Evolutionary conservation across 352 stramenopile species (phyloP).

Genomic region (Hyaloperonospora arabidopsidis): DNA sequence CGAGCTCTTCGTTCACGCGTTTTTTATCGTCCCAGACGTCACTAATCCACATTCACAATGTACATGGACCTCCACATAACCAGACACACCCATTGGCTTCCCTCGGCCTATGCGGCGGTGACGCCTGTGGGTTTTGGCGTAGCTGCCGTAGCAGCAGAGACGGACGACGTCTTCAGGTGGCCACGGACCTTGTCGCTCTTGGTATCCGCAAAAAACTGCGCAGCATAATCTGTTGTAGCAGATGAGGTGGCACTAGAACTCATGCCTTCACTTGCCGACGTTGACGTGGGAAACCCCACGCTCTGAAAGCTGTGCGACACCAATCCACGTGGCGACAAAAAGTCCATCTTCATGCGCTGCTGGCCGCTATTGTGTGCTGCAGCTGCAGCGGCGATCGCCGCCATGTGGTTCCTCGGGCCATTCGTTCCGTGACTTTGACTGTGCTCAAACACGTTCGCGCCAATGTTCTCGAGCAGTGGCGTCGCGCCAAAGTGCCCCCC

Average conservation of each 20-base stretch:
- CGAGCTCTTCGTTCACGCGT: constrained; percentile 12
- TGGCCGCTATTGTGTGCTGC: constrained; percentile 15
- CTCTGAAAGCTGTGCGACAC: constrained; percentile 33
- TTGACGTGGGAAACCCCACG: constrained; percentile 26
- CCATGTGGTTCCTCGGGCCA: constrained; percentile 17
- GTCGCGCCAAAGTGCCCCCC: constrained; percentile 34
- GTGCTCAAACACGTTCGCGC: constrained; percentile 55
- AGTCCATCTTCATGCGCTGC: constrained; percentile 60
- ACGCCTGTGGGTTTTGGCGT: constrained; percentile 41
- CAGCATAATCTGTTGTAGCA: constrained; percentile 44
- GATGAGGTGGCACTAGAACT: constrained; percentile 4
- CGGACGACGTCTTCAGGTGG: constrained; percentile 29
- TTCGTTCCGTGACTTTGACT: constrained; percentile 20
- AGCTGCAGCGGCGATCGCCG: constrained; percentile 23
- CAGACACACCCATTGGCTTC: constrained; percentile 12
- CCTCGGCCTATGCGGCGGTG: constrained; percentile 30
- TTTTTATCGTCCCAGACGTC: constrained; percentile 2
- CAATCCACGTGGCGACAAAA: constrained; percentile 25
- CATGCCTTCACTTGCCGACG: constrained; percentile 15
- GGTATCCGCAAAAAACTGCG: constrained; percentile 59
- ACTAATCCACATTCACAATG: constrained; percentile 6
- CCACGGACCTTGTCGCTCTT: constrained; percentile 41
- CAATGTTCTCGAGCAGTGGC: constrained; percentile 54
- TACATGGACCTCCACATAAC: constrained; percentile 14
- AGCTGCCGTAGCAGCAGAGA: constrained; percentile 25